Conservation (phyloP, 1,284 basidiomycete species). For the Irpex sp. region DNA sequence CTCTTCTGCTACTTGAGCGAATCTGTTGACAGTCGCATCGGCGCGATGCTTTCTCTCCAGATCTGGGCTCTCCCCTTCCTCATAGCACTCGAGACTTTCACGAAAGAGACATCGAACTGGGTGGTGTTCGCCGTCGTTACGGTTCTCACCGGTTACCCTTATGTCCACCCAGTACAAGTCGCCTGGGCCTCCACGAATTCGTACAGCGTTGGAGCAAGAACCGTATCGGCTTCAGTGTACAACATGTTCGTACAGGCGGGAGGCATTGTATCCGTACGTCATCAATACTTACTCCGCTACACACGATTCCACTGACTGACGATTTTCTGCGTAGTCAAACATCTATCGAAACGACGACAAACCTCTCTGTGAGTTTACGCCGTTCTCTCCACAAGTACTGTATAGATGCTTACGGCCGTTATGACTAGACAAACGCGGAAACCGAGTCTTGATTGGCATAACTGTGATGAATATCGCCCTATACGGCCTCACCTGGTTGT, state of each 20-base stretch:
- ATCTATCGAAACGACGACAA: slow-evolving; percentile 32
- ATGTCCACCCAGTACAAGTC: slow-evolving; percentile 45
- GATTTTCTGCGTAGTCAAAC: slow-evolving; percentile 21
- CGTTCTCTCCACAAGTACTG: background rate
- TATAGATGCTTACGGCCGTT: background rate
- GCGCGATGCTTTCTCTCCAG: slow-evolving; percentile 50
- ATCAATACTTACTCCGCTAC: background rate
- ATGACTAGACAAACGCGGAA: slow-evolving; percentile 36
- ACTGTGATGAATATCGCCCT: slow-evolving; percentile 38
- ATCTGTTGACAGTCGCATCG: slow-evolving; percentile 49
- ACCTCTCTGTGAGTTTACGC: slow-evolving; percentile 38
- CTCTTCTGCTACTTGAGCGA: slow-evolving; percentile 51
- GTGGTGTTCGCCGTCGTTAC: slow-evolving; percentile 55
- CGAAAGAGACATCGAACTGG: slow-evolving; percentile 51
- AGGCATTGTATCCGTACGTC: slow-evolving; percentile 44
- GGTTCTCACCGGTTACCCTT: slow-evolving; percentile 50
- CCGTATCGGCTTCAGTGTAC: slow-evolving; percentile 54
- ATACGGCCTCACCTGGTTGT: slow-evolving; percentile 48
- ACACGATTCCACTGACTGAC: background rate
- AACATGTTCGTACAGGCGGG: slow-evolving; percentile 64
- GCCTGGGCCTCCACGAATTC: slow-evolving; percentile 64
- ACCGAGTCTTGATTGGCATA: slow-evolving; percentile 33
- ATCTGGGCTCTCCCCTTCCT: slow-evolving; percentile 62
- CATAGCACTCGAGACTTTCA: slow-evolving; percentile 53
- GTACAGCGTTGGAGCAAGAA: slow-evolving; percentile 52